Conservation (phyloP, 352 stramenopile species). For the Phytophthora vignae region DNA sequence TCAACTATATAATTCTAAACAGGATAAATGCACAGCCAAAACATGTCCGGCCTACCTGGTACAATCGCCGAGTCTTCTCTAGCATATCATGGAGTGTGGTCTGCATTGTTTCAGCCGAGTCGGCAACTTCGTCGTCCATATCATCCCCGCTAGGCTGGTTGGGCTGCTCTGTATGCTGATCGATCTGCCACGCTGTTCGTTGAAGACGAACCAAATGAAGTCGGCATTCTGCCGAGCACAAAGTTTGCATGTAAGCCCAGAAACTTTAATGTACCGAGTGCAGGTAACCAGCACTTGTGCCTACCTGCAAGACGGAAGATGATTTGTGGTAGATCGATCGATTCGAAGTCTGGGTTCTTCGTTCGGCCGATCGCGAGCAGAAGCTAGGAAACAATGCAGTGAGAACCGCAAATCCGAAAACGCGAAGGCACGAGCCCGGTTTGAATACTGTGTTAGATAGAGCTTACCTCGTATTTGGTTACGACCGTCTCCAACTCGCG, state of each 20-base stretch:
- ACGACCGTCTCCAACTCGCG: conserved; percentile 41
- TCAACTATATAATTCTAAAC: too few relatives aligned
- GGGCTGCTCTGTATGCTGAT: conserved; percentile 2
- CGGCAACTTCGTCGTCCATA: conserved; percentile 7
- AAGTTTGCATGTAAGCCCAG: neutral
- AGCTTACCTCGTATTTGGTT: conserved; percentile 53
- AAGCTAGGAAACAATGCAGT: conserved; percentile 23
- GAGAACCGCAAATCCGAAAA: neutral
- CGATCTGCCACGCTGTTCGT: conserved; percentile 38
- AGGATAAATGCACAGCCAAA: neutral
- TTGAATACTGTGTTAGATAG: neutral
- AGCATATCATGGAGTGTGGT: conserved; percentile 32
- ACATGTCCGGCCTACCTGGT: conserved; percentile 32
- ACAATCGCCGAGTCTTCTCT: conserved; percentile 41
- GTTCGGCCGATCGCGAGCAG: conserved; percentile 42
- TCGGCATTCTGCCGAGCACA: conserved; percentile 21
- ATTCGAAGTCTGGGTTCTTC: conserved; percentile 59
- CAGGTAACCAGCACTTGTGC: neutral
- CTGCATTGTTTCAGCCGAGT: conserved; percentile 18
- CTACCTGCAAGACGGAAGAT: conserved; percentile 52
- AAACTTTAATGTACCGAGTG: neutral
- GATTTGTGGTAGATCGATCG: conserved; percentile 45
- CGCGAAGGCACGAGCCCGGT: neutral
- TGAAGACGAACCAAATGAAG: conserved; percentile 45
- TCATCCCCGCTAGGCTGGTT: neutral